Base-by-base conservation (phyloP, 805 yeast species). In the Zygosaccharomyces rouxii region DNA sequence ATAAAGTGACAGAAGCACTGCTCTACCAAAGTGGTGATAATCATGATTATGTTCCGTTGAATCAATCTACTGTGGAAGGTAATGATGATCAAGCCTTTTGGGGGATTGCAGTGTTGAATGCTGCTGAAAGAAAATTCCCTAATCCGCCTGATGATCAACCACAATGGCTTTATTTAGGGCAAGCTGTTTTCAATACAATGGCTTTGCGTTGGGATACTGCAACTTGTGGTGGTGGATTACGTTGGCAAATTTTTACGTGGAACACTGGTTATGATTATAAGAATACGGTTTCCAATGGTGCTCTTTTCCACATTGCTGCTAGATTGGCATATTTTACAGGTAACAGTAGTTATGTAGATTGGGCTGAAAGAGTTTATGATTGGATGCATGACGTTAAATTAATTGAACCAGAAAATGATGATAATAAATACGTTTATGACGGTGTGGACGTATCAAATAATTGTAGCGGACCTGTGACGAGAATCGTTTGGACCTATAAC, bases 41-140 rank as follows among this genome's bases (percentile, higher is more conserved):
- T 63, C 71, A 80, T 71, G 84, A 92, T 69, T 94, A 82, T 68
- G 82, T 92, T 67, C 97, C 97, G 4, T 71, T 81, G 52, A 88
- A 89, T 67, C 96, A 90, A 69, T 80, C 90, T 9, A 81, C 89
- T 30, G 86, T 96, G 1, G 97, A 92, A 70, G 99, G 98, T 61
- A 92, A 92, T 64, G 99, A 92, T 75, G 98, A 92, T 73, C 98
- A 92, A 71, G 96, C 87, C 1, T 89, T 92, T 66, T 92, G 98
- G 98, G 98, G 96, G 4, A 74, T 94, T 51, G 85, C 95, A 1
- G 95, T 82, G 3, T 88, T 92, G 85, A 83, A 80, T 25, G 97
- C 97, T 1, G 95, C 95, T 0, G 98, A 92, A 67, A 76, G 84
- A 63, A 88, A 88, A 69, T 89, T 89, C 63, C 71, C 87, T 1